Conservation (phyloP, 495 filamentous ascomycete species). For the Margaritispora aquatica region DNA sequence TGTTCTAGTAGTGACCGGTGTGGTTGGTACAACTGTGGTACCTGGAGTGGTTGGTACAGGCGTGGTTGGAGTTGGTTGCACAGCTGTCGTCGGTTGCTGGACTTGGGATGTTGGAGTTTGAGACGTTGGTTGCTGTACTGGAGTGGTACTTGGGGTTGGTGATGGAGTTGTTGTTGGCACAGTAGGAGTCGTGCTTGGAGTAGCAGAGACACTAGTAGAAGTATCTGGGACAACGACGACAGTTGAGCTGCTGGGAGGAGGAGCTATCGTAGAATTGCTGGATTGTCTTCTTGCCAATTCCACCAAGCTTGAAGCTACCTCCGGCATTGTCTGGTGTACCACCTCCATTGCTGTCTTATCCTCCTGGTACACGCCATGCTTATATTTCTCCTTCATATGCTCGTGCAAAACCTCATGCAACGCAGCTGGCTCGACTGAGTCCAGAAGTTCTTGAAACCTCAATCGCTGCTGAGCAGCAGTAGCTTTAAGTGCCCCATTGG, state of each 20-base stretch:
- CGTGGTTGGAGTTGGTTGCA: background rate
- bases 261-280: background rate
- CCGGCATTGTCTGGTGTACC: constrained; percentile 35
- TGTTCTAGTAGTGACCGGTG: background rate
- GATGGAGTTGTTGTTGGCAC: background rate
- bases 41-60: background rate
- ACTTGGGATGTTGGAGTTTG: too few species aligned
- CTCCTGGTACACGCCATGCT: constrained; percentile 40
- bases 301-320: constrained; percentile 33
- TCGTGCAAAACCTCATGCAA: constrained; percentile 36
- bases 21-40: background rate
- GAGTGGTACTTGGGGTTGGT: background rate
- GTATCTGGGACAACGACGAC: background rate
- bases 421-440: constrained; percentile 32
- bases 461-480: constrained; percentile 1
- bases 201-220: background rate
- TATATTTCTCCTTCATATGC: constrained; percentile 31
- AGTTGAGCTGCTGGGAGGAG: background rate
- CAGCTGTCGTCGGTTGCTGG: background rate
- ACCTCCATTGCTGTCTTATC: constrained; percentile 34
- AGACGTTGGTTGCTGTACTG: background rate
- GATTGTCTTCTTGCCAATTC: constrained; percentile 23
- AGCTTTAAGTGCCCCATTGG: background rate
- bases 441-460: constrained; percentile 33
- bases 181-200: background rate